These are phyloP conservation scores for Pyrenophora graminea DNA, from an alignment of 2,329 filamentous ascomycete genomes.

Conservation along the genomic window DNA sequence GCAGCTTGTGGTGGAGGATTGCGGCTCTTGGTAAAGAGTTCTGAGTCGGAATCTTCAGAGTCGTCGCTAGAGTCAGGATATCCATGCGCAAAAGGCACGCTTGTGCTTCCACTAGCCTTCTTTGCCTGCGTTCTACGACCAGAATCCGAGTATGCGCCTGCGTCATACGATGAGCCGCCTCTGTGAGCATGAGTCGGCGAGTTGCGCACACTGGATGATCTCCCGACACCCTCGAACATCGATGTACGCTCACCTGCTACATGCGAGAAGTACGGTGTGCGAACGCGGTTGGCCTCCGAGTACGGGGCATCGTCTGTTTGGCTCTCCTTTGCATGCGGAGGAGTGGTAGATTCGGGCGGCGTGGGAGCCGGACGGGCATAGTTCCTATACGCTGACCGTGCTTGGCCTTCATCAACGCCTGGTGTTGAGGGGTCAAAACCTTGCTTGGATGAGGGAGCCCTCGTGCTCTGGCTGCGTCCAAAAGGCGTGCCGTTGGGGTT, in stretches of 20 bases:
- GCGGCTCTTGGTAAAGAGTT: conserved; percentile 22
- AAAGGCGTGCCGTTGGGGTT: conserved; percentile 47
- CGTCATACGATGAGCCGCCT: conserved; percentile 27
- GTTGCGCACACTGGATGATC: conserved; percentile 59
- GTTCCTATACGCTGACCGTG: conserved; percentile 55
- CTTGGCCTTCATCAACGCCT: conserved; percentile 64
- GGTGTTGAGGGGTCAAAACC: conserved; percentile 64
- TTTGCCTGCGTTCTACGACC: conserved; percentile 34
- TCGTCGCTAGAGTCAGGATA: conserved; percentile 39
- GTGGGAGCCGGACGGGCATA: conserved; percentile 42
- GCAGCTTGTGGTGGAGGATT: conserved; percentile 21
- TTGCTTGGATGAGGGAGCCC: conserved; percentile 56
- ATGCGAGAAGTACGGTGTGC: conserved; percentile 58
- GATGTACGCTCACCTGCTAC: conserved; percentile 62
- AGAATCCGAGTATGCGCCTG: conserved; percentile 38
- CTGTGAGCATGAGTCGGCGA: conserved; percentile 45
- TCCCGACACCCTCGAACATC: conserved; percentile 56
- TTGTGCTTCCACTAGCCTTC: conserved; percentile 28
- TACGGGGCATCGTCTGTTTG: conserved; percentile 41
- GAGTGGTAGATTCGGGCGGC: conserved; percentile 28
- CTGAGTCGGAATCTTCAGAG: conserved; percentile 28
- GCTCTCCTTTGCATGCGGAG: conserved; percentile 30
- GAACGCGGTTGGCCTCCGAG: conserved; percentile 53
- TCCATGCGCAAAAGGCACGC: conserved; percentile 33
- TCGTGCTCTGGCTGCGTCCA: conserved; percentile 45